Evolutionary conservation across 2,329 filamentous ascomycete genomes (phyloP), one percentile per base, ranked within the genome.

Genomic region (Cadophora sp.): DNA sequence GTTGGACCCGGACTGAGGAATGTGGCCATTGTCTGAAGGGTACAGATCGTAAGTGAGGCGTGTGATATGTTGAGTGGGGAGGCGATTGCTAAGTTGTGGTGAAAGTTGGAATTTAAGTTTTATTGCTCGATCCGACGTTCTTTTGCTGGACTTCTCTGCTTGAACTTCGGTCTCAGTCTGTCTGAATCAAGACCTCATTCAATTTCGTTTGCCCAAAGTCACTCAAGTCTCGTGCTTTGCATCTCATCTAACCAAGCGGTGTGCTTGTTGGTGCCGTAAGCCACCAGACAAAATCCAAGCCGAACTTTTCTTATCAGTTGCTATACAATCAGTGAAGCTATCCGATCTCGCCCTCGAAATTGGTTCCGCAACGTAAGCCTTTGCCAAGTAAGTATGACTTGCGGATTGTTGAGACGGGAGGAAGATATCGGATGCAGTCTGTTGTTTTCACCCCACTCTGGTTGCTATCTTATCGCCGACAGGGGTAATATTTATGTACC

Each of bases 391-490:
- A 24, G 34, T 40, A 43, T n/a, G 31, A 24, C 34, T 43, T 27
- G 2, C n/a, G 55, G 14, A 22, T 19, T 22, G 56, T 59, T 59
- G 56, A 43, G 56, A 22, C 31, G n/a, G 56, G 14, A 26, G 12
- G 22, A 43, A 24, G 56, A 40, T 59, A n/a, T 34, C 11, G 16
- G 56, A 58, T 58, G 55, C 22, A 40, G 4, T 24, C 8, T n/a
- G 56, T 40, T 59, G 34, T 43, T 43, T 26, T 14, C 31, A 58
- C 26, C 59, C 59, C 59, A 62, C 59, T 50, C 27, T 62, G 59
- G n/a, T 62, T 26, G 64, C 64, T 61, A 61, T 61, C 64, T 66
- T 65, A 60, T 22, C n/a, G 29, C 43, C 43, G 37, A 60, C 27
- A 22, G 14, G 31, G 51, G 51, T 29, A 29, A 1, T 22, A 27